Evolutionary conservation across 768 basidiomycete species (phyloP).

Genomic region (Cantharellus anzutake): DNA sequence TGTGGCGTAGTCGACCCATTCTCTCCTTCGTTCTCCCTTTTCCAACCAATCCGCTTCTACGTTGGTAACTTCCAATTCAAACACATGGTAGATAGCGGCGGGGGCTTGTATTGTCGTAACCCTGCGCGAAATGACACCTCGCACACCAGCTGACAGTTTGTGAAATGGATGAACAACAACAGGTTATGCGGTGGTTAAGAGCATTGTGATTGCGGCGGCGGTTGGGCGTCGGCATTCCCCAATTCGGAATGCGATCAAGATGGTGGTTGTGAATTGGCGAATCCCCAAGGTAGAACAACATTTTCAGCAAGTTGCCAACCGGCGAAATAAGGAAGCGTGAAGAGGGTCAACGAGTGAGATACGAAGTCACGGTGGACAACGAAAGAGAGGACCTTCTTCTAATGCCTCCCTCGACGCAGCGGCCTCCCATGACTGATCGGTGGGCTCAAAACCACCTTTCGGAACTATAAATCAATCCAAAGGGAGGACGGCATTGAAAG

Average conservation of each 20-base stretch:
- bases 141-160: slow-evolving; percentile 51
- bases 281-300: too few relatives aligned
- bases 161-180: not conserved
- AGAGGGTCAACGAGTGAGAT: slow-evolving; percentile 33
- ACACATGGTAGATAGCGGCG: slow-evolving; percentile 74
- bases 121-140: slow-evolving; percentile 69
- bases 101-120: slow-evolving; percentile 66
- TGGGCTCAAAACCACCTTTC: slow-evolving; percentile 82
- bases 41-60: slow-evolving; percentile 74
- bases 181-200: slow-evolving; percentile 16
- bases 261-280: too few relatives aligned
- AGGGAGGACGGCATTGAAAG: not conserved
- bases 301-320: not conserved
- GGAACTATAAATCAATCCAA: slow-evolving; percentile 38
- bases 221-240: too few relatives aligned
- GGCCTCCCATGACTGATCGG: slow-evolving; percentile 64
- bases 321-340: slow-evolving; percentile 13
- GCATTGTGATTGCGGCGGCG: slow-evolving; percentile 12
- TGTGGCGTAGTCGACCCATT: slow-evolving; percentile 81
- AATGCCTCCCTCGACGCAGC: slow-evolving; percentile 82
- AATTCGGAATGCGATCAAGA: slow-evolving; percentile 26
- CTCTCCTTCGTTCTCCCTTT: slow-evolving; percentile 54
- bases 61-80: slow-evolving; percentile 63
- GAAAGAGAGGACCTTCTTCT: slow-evolving; percentile 85
- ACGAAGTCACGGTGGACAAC: slow-evolving; percentile 39